phyloP scores from a whole-genome alignment of 192 early-diverging fungal genomes.

The Linnemannia elongata region DNA sequence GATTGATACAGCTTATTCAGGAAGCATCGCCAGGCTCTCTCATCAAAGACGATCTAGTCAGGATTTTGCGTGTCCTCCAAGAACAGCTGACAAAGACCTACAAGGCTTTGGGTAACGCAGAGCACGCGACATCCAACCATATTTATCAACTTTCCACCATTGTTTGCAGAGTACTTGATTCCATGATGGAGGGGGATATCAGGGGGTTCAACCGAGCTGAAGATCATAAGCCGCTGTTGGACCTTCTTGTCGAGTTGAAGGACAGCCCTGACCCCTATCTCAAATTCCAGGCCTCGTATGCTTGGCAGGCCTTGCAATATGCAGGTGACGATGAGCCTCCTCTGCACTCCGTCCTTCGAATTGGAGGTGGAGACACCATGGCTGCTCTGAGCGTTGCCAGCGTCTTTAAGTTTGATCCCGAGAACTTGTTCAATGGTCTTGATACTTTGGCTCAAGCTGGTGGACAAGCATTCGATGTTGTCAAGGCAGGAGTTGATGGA shows the following conservation, averaged over 20 bases:
- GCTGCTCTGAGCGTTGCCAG: background rate
- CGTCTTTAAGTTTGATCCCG: background rate
- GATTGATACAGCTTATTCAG: background rate
- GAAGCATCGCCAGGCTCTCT: background rate
- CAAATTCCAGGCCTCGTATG: background rate
- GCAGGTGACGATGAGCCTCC: background rate
- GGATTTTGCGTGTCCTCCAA: background rate
- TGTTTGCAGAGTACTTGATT: background rate
- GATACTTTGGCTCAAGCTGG: background rate
- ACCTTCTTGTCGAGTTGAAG: background rate
- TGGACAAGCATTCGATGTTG: background rate
- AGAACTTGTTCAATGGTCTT: background rate
- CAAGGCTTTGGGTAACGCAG: background rate
- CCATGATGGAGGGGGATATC: background rate
- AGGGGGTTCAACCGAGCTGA: background rate
- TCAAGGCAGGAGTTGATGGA: background rate
- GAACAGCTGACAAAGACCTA: background rate
- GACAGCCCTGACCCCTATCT: background rate
- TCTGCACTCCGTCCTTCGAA: background rate
- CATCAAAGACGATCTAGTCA: background rate
- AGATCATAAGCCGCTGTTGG: background rate
- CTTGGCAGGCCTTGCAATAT: conserved; percentile 2
- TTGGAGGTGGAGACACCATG: background rate
- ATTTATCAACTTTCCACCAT: background rate
- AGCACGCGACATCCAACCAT: background rate